Percentiles rank a stretch among this genome's conserved stretches.
Conservation (phyloP, 345 rosid species). For the Clausena lansium region DNA sequence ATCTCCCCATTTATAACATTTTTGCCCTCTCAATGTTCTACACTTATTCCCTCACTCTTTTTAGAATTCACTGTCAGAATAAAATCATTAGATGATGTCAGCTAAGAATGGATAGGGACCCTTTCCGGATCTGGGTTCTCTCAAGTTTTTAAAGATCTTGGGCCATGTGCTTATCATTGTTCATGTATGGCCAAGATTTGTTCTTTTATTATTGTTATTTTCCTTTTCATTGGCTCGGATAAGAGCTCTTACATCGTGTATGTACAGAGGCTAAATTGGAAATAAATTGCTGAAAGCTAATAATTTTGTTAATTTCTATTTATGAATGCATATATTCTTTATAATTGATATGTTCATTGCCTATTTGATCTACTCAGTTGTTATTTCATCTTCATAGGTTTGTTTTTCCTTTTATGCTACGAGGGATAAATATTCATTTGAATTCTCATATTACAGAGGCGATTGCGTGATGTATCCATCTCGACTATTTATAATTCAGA, state of each 20-base stretch:
- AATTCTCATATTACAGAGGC: conserved; percentile 48
- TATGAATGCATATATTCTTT: not conserved
- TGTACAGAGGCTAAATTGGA: too few species aligned
- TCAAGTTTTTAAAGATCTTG: not conserved
- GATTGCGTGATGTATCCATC: conserved; percentile 47
- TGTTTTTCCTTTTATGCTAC: not conserved
- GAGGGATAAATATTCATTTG: not conserved
- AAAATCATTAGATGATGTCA: not conserved
- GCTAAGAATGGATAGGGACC: not conserved
- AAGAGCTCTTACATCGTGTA: not conserved
- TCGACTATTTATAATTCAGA: conserved; percentile 25
- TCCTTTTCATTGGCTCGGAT: not conserved
- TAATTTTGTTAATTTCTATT: not conserved
- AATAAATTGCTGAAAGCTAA: not conserved
- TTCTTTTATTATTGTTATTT: too few species aligned
- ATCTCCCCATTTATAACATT: not conserved
- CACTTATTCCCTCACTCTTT: not conserved
- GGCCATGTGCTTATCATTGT: not conserved
- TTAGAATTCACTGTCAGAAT: not conserved
- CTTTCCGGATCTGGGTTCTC: not conserved
- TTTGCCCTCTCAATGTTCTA: not conserved
- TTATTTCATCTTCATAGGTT: not conserved
- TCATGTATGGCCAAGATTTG: not conserved
- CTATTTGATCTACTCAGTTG: not conserved
- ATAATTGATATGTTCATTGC: not conserved